Evolutionary conservation across 495 filamentous ascomycete genomes (phyloP).

Genomic region (Aspergillus steynii): DNA sequence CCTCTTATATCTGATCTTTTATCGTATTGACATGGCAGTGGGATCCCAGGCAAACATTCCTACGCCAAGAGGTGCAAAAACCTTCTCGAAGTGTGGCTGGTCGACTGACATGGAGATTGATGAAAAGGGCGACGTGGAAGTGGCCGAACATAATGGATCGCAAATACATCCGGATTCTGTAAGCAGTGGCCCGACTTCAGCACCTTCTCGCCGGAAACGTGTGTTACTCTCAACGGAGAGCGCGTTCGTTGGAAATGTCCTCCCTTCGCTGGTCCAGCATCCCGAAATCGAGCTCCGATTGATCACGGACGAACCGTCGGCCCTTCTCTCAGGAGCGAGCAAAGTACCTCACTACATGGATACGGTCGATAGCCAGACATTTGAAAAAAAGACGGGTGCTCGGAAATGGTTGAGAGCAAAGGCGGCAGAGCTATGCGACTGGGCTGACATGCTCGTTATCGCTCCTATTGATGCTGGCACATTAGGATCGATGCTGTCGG

Average conservation of each 20-base stretch:
- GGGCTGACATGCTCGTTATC: constrained; percentile 83
- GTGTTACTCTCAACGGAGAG: constrained; percentile 47
- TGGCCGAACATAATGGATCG: constrained; percentile 19
- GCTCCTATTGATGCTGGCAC: constrained; percentile 82
- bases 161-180: constrained; percentile 8
- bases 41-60: constrained; percentile 20
- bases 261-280: constrained; percentile 41
- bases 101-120: constrained; percentile 38
- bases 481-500: constrained; percentile 79
- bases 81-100: constrained; percentile 18
- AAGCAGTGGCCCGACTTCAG: constrained; percentile 11
- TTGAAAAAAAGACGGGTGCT: constrained; percentile 47
- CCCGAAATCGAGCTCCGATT: constrained; percentile 45
- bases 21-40: constrained; percentile 28
- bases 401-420: constrained; percentile 52
- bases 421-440: constrained; percentile 73
- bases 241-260: constrained; percentile 43
- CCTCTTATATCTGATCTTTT: not conserved
- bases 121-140: constrained; percentile 22
- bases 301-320: constrained; percentile 49
- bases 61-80: constrained; percentile 8
- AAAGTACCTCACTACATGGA: constrained; percentile 52
- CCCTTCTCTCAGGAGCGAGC: constrained; percentile 42
- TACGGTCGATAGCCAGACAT: constrained; percentile 45
- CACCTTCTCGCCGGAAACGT: constrained; percentile 35